A percentile compares a stretch with the other conserved stretches of the same genome.
Evolutionary conservation across 2,329 filamentous ascomycete species (phyloP).

Genomic region (Coleophoma crateriformis): DNA sequence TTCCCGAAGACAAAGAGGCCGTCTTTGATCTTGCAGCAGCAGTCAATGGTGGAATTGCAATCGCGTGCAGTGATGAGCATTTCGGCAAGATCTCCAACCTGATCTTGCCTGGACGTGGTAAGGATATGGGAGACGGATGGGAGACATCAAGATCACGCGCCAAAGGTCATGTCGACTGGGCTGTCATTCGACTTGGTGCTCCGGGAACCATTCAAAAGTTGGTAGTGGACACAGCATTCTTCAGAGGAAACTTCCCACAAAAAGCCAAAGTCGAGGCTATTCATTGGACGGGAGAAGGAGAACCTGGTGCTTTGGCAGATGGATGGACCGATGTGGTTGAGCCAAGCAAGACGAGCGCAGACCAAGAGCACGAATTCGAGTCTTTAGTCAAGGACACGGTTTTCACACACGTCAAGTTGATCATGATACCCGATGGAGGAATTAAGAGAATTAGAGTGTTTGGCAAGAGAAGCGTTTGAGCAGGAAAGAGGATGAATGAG

Average conservation of each 20-base stretch:
- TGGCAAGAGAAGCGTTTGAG: slow-evolving; percentile 43
- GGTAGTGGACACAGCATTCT: slow-evolving; percentile 76
- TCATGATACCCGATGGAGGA: slow-evolving; percentile 86
- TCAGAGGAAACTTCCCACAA: slow-evolving; percentile 79
- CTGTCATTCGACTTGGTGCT: slow-evolving; percentile 68
- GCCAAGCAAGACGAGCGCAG: slow-evolving; percentile 65
- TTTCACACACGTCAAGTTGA: slow-evolving; percentile 79
- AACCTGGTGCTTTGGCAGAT: slow-evolving; percentile 49
- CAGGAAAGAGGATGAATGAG: neutral
- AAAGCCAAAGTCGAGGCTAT: slow-evolving; percentile 64
- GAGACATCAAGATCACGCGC: slow-evolving; percentile 72
- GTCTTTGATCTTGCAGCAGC: slow-evolving; percentile 73
- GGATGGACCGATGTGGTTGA: slow-evolving; percentile 63
- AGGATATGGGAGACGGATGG: slow-evolving; percentile 87
- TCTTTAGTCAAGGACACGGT: slow-evolving; percentile 48
- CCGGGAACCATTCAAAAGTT: slow-evolving; percentile 60
- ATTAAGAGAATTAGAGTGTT: slow-evolving; percentile 82
- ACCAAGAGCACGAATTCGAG: slow-evolving; percentile 65
- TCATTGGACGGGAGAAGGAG: slow-evolving; percentile 45
- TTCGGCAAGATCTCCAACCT: slow-evolving; percentile 79
- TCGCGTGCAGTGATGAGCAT: slow-evolving; percentile 76
- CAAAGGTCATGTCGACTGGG: slow-evolving; percentile 72
- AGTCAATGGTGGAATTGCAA: slow-evolving; percentile 71
- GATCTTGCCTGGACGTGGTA: slow-evolving; percentile 70
- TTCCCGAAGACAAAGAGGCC: slow-evolving; percentile 58